A percentile compares a stretch with the other conserved stretches of the same genome.
Conservation (phyloP, 768 basidiomycete genomes). For the Pholiota microspora region DNA sequence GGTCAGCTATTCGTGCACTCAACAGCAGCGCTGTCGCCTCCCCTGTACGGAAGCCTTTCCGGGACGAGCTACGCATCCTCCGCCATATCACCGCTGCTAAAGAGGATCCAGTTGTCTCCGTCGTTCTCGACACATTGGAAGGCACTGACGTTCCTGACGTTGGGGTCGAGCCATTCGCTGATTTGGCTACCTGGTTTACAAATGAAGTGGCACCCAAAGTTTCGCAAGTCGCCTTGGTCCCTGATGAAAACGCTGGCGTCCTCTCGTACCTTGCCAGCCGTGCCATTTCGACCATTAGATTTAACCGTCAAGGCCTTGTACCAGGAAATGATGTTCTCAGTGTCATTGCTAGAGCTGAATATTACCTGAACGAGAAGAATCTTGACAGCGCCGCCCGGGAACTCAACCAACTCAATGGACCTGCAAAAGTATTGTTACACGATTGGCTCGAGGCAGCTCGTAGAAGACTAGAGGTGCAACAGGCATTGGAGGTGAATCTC, state of each 20-base stretch:
- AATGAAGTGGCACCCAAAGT: conserved; percentile 81
- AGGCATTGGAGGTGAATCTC: conserved; percentile 76
- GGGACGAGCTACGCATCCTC: conserved; percentile 83
- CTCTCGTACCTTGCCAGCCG: conserved; percentile 85
- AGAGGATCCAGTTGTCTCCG: conserved; percentile 65
- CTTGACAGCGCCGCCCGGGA: conserved; percentile 87
- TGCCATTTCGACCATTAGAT: conserved; percentile 69
- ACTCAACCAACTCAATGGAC: conserved; percentile 85
- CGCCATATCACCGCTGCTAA: conserved; percentile 69
- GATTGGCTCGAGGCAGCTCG: conserved; percentile 95
- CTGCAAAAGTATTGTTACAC: conserved; percentile 65
- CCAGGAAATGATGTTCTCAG: conserved; percentile 84
- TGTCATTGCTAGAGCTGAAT: conserved; percentile 85
- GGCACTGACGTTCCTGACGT: conserved; percentile 71
- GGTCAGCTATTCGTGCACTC: conserved; percentile 88
- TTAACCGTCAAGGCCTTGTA: conserved; percentile 77
- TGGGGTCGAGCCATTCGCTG: conserved; percentile 85
- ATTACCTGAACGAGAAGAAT: conserved; percentile 89
- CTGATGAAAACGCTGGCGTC: conserved; percentile 86
- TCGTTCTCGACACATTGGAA: conserved; percentile 71
- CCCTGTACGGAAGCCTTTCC: conserved; percentile 77
- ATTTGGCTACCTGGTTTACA: conserved; percentile 90
- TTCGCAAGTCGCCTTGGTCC: conserved; percentile 87
- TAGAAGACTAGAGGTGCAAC: conserved; percentile 84
- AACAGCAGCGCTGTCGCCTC: conserved; percentile 61